Evolutionary conservation across 176 grass and related monocot genomes (phyloP).

Genomic region (Carex scoparia): DNA sequence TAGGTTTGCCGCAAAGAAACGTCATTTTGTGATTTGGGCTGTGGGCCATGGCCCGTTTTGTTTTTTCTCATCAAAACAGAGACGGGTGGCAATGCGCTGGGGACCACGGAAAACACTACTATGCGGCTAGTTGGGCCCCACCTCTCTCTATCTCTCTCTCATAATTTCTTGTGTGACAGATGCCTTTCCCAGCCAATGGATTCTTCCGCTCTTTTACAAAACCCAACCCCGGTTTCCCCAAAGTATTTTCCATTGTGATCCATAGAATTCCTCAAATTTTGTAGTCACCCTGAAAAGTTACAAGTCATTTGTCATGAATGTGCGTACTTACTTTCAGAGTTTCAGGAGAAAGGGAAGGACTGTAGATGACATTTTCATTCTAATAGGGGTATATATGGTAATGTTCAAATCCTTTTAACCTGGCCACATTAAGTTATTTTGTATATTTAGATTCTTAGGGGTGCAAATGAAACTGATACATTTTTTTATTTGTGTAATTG

Average conservation of each 20-base stretch:
- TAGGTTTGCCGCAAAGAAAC: neutral
- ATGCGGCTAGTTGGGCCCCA: neutral
- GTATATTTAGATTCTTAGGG: neutral
- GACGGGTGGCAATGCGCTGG: neutral
- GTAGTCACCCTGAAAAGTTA: neutral
- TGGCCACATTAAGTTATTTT: neutral
- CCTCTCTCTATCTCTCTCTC: neutral
- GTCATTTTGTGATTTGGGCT: neutral
- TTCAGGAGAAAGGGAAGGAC: neutral
- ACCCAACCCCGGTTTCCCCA: neutral
- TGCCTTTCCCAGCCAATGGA: neutral
- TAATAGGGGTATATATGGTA: neutral
- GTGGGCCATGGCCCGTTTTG: neutral
- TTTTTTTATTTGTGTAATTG: neutral
- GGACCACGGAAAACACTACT: neutral
- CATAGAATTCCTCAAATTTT: neutral
- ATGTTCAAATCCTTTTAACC: neutral
- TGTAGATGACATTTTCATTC: neutral
- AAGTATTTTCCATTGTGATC: neutral
- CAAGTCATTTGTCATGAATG: too few relatives aligned
- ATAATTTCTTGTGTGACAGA: conserved; percentile 8
- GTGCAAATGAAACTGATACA: neutral
- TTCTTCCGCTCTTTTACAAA: neutral
- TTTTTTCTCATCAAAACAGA: neutral
- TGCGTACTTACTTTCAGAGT: neutral